These are phyloP conservation scores for Clitocybe nebularis DNA, from an alignment of 1,284 basidiomycete genomes.

Conservation along the genomic window DNA sequence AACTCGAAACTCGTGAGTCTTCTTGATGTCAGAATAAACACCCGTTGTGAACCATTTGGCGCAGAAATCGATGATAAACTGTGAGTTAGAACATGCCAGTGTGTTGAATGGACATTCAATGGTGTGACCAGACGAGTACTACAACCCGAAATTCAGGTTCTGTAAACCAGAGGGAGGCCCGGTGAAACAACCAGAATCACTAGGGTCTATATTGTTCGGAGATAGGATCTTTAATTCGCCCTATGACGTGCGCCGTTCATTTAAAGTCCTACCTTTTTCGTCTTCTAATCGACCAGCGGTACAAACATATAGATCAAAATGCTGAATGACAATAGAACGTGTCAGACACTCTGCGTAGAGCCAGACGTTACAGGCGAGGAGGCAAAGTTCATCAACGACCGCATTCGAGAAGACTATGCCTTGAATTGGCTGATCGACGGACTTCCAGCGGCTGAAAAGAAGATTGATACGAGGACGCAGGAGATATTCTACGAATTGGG, in stretches of 20 bases:
- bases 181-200: slow-evolving; percentile 78
- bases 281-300: not conserved
- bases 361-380: slow-evolving; percentile 63
- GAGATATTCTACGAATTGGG: slow-evolving; percentile 90
- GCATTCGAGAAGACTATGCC: slow-evolving; percentile 91
- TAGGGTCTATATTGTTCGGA: slow-evolving; percentile 94
- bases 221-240: slow-evolving; percentile 93
- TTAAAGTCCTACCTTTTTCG: slow-evolving; percentile 1
- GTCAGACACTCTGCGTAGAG: slow-evolving; percentile 71
- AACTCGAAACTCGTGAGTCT: slow-evolving; percentile 72
- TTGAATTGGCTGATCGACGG: slow-evolving; percentile 96
- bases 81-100: slow-evolving; percentile 34
- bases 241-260: slow-evolving; percentile 63
- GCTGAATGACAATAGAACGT: slow-evolving; percentile 70
- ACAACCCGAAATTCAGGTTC: slow-evolving; percentile 83
- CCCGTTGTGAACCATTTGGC: not conserved
- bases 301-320: slow-evolving; percentile 61
- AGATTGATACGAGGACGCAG: slow-evolving; percentile 69
- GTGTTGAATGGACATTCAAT: not conserved
- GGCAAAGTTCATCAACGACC: slow-evolving; percentile 86
- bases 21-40: not conserved
- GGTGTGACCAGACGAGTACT: slow-evolving; percentile 70
- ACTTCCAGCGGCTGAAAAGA: slow-evolving; percentile 91
- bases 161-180: slow-evolving; percentile 80
- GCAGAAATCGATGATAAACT: slow-evolving; percentile 81